Evolutionary conservation across 495 filamentous ascomycete species (phyloP).

Genomic region (Acidomyces sp.): DNA sequence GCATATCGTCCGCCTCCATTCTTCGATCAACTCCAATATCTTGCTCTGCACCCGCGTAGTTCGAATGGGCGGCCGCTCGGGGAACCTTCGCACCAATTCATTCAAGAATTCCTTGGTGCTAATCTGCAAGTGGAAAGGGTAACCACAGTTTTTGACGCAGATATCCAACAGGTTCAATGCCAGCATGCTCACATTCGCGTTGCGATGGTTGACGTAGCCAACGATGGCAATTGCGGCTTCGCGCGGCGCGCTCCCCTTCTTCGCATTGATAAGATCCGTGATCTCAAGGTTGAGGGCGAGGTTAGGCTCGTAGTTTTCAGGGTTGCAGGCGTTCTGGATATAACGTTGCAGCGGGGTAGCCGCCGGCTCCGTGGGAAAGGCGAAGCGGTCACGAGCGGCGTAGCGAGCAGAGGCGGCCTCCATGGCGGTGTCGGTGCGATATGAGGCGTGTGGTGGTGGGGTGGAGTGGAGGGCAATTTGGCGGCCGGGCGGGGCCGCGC

Average conservation of each 20-base stretch:
- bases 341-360: conserved; percentile 83
- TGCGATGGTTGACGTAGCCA: conserved; percentile 87
- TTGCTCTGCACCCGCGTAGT: conserved; percentile 76
- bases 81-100: conserved; percentile 91
- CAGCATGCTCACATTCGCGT: conserved; percentile 83
- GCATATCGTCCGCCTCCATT: conserved; percentile 97
- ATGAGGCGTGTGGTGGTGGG: not conserved
- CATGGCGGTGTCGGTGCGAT: conserved; percentile 37
- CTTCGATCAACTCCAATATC: conserved; percentile 93
- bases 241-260: conserved; percentile 93
- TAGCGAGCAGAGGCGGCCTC: conserved; percentile 92
- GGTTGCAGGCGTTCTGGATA: conserved; percentile 89
- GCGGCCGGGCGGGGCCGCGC: not conserved
- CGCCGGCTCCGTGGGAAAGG: conserved; percentile 62
- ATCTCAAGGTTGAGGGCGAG: conserved; percentile 95
- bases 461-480: conserved; percentile 1
- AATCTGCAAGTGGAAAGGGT: conserved; percentile 97
- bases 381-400: conserved; percentile 90
- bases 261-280: conserved; percentile 87
- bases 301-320: conserved; percentile 94
- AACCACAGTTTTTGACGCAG: conserved; percentile 98
- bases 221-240: conserved; percentile 93
- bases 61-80: conserved; percentile 79
- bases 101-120: conserved; percentile 98
- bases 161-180: conserved; percentile 87